Evolutionary conservation across 257 asterid genomes (phyloP), one percentile per base, ranked within the genome.

Genomic region (Gentiana macrophylla): DNA sequence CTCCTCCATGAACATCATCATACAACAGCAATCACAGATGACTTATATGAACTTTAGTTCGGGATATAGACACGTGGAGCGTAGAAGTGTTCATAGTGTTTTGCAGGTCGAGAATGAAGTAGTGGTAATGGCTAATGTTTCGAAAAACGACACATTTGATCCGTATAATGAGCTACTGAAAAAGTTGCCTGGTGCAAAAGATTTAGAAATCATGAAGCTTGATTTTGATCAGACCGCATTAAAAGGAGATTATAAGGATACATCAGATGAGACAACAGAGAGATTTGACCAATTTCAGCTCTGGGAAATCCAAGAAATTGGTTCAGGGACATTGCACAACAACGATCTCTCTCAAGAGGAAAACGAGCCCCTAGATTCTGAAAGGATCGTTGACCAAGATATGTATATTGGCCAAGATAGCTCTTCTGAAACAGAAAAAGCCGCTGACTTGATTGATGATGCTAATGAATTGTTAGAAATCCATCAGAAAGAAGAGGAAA

Each of bases 11-110:
- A 66, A 65, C 34, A 33, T 11, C 56, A 12, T 7, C 62, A 11
- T 53, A 33, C 15, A 38, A 36, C 7, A 45, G 47, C n/a, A 52
- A 37, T 24, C 48, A 12, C 53, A 54, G 11, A 53, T 24, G 62
- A 73, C 59, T 59, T 69, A 53, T 49, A 57, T 54, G 62, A 52
- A 15, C 37, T 51, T 10, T 70, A 74, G 65, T 54, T 64, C 44
- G 57, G 62, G 50, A 43, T 63, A 32, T n/a, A 44, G 53, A 12
- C 15, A 60, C 12, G 35, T 34, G 12, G 74, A 53, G 49, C 12
- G 35, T 13, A 66, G 63, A 15, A 72, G 37, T 47, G 41, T 49
- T 59, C 64, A 35, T 45, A 32, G 3, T 11, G 67, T 62, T 35
- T 60, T 36, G 54, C 68, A 44, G 46, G 70, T 33, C 4, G 74